A percentile compares a stretch with the other conserved stretches of the same genome.
phyloP scores from a whole-genome alignment of 2,329 filamentous ascomycete genomes.

The Monilinia vaccinii-corymbosi region DNA sequence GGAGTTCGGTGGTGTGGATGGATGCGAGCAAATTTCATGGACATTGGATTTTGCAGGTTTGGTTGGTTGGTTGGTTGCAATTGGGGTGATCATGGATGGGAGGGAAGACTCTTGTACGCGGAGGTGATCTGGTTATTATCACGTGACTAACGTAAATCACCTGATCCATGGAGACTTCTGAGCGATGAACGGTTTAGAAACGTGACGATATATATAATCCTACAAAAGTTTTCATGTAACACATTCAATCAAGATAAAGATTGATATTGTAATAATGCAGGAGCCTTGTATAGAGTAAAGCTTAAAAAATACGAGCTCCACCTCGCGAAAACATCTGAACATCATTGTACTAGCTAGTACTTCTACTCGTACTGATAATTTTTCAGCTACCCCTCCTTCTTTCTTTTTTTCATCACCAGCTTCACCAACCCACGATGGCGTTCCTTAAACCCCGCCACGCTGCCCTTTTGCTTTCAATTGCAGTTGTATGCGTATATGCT shows the following conservation, averaged over 20 bases:
- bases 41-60: not conserved
- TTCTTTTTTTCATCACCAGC: not conserved
- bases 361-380: not conserved
- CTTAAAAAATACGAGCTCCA: not conserved
- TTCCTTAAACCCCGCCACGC: conserved; percentile 3
- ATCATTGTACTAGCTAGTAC: not conserved
- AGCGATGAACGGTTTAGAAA: not conserved
- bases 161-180: too few relatives aligned
- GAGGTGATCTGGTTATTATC: too few relatives aligned
- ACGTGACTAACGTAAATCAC: too few relatives aligned
- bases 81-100: not conserved
- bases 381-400: not conserved
- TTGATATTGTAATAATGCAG: not conserved
- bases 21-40: not conserved
- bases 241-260: not conserved
- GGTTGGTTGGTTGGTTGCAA: not conserved
- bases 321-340: conserved; percentile 1
- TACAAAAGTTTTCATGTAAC: not conserved
- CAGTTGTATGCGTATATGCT: conserved; percentile 22
- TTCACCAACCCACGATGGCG: not conserved
- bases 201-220: not conserved
- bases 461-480: conserved; percentile 19
- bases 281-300: too few relatives aligned
- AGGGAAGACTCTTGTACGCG: not conserved
- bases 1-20: not conserved